These are phyloP conservation scores for Apiospora aurea DNA, from an alignment of 2,329 filamentous ascomycete genomes.

Conservation along the genomic window DNA sequence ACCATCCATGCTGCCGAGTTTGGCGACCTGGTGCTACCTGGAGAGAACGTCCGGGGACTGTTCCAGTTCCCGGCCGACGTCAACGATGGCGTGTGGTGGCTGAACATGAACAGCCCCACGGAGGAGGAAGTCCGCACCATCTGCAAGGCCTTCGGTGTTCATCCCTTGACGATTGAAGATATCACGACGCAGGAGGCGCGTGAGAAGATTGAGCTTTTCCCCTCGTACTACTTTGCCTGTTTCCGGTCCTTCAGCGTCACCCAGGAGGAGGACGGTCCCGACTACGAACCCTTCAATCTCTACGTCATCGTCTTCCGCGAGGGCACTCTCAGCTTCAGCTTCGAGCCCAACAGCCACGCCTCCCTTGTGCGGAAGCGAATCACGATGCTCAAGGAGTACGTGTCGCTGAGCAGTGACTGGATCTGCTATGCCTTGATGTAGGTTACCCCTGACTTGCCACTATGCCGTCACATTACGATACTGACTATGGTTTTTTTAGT, in stretches of 20 bases:
- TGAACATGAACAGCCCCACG: slow-evolving; percentile 90
- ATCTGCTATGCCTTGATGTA: slow-evolving; percentile 98
- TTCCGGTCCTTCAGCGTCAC: slow-evolving; percentile 91
- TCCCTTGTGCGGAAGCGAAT: slow-evolving; percentile 91
- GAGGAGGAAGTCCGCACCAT: slow-evolving; percentile 88
- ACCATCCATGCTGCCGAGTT: slow-evolving; percentile 92
- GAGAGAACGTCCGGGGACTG: slow-evolving; percentile 86
- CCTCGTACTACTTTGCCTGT: slow-evolving; percentile 96
- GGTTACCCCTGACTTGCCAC: slow-evolving; percentile 43
- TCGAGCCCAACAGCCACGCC: slow-evolving; percentile 85
- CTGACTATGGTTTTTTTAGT: slow-evolving; percentile 50
- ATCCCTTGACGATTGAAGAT: slow-evolving; percentile 95
- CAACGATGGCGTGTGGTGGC: slow-evolving; percentile 94
- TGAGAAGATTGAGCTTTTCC: slow-evolving; percentile 98
- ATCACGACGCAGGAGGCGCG: slow-evolving; percentile 94
- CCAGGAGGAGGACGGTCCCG: slow-evolving; percentile 78
- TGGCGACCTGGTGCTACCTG: slow-evolving; percentile 85
- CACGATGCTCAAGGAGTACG: slow-evolving; percentile 90
- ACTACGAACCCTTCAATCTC: slow-evolving; percentile 93
- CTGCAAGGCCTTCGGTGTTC: slow-evolving; percentile 93
- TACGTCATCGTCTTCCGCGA: slow-evolving; percentile 98
- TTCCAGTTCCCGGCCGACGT: slow-evolving; percentile 70
- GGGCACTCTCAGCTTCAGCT: slow-evolving; percentile 94
- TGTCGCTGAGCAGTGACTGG: slow-evolving; percentile 95
- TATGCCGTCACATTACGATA: not conserved